Evolutionary conservation across 163 green algal species (phyloP), one percentile per base, ranked within the genome.

Genomic region (Chloroidium sp.): DNA sequence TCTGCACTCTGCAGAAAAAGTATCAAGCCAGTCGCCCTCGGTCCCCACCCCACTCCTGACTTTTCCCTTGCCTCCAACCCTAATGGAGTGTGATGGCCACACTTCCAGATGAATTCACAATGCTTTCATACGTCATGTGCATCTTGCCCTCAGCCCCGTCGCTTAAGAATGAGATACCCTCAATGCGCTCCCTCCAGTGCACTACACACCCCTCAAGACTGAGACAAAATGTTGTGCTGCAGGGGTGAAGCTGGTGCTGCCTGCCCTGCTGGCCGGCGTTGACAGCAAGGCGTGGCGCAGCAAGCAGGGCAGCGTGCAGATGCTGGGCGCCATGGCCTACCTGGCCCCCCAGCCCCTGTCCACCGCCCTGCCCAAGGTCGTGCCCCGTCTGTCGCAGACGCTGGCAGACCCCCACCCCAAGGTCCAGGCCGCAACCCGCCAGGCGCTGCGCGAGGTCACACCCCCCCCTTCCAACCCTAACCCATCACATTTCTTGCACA

Each of bases 201-300:
- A 36, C 36, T 36, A 36, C 36, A 36, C 36, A 36, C 36, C 36
- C 36, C 36, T 36, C 36, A 36, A 3, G 6, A 85, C 62, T 69
- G 81, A 36, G 36, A 36, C 36, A 36, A 36, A 36, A 36, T 36
- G 60, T 36, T 36, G 36, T 36, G 36, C 36, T n/a, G 76, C 90
- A 87, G 93, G 96, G 61, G 94, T 99, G 10, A 98, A 98, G 90
- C 92, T 98, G 75, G 92, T 98, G 68, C 89, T 99, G 75, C 96
- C 96, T 8, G 86, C 90, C 62, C 87, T 98, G 81, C 87, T 98
- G 12, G 91, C 90, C 79, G 94, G 92, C 0, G 82, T 96, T 74
- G 90, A 95, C 76, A 92, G 95, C 84, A 91, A 89, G 77, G 81
- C 89, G 72, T 99, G 96, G 96, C 90, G 96, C 79, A 98, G 94